These are phyloP conservation scores for Fusarium sterilihyphosum DNA, from an alignment of 2,329 filamentous ascomycete genomes.

Conservation along the genomic window DNA sequence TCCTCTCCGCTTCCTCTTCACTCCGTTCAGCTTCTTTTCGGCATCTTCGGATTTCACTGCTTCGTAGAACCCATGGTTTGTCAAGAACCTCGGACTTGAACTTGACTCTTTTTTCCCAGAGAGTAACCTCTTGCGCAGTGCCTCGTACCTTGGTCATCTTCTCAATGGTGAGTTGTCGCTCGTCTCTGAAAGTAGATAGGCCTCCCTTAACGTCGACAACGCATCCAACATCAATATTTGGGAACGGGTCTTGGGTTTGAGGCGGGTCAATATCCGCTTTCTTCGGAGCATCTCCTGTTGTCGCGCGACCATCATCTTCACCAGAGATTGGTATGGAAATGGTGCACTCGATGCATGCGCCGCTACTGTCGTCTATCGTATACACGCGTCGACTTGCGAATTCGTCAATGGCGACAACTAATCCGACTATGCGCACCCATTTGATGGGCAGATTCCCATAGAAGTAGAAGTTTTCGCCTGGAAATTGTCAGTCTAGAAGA, in stretches of 20 bases:
- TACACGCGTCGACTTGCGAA: conserved; percentile 59
- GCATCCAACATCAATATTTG: conserved; percentile 59
- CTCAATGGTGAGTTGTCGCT: conserved; percentile 63
- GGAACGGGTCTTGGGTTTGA: conserved; percentile 24
- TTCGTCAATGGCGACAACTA: conserved; percentile 72
- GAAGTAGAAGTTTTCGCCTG: conserved; percentile 69
- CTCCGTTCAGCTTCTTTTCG: conserved; percentile 57
- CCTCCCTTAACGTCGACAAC: conserved; percentile 68
- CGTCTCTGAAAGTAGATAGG: conserved; percentile 57
- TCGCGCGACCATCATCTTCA: background rate
- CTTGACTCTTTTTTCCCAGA: conserved; percentile 65
- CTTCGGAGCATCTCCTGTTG: background rate
- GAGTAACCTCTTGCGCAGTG: conserved; percentile 66
- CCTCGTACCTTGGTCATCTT: conserved; percentile 59
- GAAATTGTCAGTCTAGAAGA: conserved; percentile 3
- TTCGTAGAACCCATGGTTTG: conserved; percentile 64
- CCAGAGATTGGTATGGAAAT: conserved; percentile 16
- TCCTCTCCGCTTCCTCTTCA: conserved; percentile 41
- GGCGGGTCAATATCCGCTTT: background rate
- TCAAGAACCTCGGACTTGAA: conserved; percentile 63
- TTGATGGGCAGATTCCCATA: conserved; percentile 78
- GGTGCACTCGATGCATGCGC: conserved; percentile 63
- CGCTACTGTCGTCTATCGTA: conserved; percentile 74
- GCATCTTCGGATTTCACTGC: conserved; percentile 60
- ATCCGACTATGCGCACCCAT: conserved; percentile 77